A percentile compares a stretch with the other conserved stretches of the same genome.
Conservation (phyloP, 129 eudicot genomes). For the Saposhnikovia divaricata region DNA sequence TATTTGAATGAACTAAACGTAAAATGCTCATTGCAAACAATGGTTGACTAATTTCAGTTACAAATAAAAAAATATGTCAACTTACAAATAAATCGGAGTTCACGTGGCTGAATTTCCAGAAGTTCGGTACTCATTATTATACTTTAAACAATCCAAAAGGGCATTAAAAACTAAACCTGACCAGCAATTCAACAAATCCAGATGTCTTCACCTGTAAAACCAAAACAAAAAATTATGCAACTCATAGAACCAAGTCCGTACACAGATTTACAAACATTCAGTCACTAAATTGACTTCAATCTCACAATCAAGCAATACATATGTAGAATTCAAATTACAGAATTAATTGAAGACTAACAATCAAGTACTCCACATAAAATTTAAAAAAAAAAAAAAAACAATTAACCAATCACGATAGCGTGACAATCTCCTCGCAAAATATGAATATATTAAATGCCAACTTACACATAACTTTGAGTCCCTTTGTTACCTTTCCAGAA, state of each 20-base stretch:
- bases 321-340: not conserved
- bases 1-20: not conserved
- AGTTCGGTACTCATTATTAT: slow-evolving; percentile 34
- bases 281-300: not conserved
- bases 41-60: too few relatives aligned
- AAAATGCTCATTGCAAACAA: not conserved
- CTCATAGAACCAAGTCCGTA: not conserved
- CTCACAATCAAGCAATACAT: not conserved
- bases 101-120: slow-evolving; percentile 50
- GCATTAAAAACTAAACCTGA: slow-evolving; percentile 1
- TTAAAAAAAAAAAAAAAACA: not conserved
- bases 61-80: not conserved
- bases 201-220: slow-evolving; percentile 13
- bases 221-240: not conserved
- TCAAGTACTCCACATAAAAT: slow-evolving; percentile 2
- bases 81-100: slow-evolving; percentile 46
- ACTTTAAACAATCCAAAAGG: slow-evolving; percentile 15
- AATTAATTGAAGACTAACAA: not conserved
- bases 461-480: too few relatives aligned
- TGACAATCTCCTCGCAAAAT: too few relatives aligned
- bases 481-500: too few relatives aligned
- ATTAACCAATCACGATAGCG: not conserved
- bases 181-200: not conserved
- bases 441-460: too few relatives aligned
- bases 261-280: not conserved